Conservation (phyloP, 345 rosid genomes). For the Clarkia xantiana region DNA sequence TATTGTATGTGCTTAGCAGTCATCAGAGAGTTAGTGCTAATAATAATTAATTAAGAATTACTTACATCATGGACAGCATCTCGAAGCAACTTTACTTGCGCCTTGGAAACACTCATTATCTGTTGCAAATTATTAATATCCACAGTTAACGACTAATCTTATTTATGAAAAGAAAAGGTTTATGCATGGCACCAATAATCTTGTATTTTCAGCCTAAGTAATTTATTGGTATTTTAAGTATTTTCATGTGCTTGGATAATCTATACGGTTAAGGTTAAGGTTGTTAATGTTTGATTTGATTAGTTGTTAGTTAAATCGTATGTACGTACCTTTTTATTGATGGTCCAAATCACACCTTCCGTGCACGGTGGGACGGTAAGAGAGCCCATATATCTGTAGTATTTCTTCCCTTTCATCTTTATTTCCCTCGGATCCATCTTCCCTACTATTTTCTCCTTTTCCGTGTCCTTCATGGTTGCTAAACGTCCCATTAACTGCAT, state of each 20-base stretch:
- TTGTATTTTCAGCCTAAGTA: no score
- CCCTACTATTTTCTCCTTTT: conserved; percentile 24
- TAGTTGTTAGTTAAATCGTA: no score
- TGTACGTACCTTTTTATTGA: conserved; percentile 31
- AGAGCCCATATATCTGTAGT: conserved; percentile 62
- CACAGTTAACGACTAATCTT: no score
- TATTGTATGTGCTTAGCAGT: neutral
- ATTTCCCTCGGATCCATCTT: conserved; percentile 34
- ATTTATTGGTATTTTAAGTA: no score
- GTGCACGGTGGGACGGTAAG: conserved; percentile 81
- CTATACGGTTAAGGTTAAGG: no score
- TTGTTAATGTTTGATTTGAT: no score
- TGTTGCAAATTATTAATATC: conserved; percentile 7
- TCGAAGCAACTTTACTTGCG: conserved; percentile 28
- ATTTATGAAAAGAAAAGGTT: no score
- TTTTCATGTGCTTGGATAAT: no score
- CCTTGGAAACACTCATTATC: conserved; percentile 24
- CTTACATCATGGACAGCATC: conserved; percentile 44
- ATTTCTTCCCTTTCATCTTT: conserved; percentile 29
- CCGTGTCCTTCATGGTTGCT: conserved; percentile 9
- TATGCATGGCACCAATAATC: no score
- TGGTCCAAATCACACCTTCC: conserved; percentile 59
- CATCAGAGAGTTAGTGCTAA: neutral
- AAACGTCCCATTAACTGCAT: conserved; percentile 19
- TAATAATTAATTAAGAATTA: neutral